Evolutionary conservation across 495 filamentous ascomycete genomes (phyloP), one percentile per base, ranked within the genome.

Genomic region (Aspergillus funiculosus): DNA sequence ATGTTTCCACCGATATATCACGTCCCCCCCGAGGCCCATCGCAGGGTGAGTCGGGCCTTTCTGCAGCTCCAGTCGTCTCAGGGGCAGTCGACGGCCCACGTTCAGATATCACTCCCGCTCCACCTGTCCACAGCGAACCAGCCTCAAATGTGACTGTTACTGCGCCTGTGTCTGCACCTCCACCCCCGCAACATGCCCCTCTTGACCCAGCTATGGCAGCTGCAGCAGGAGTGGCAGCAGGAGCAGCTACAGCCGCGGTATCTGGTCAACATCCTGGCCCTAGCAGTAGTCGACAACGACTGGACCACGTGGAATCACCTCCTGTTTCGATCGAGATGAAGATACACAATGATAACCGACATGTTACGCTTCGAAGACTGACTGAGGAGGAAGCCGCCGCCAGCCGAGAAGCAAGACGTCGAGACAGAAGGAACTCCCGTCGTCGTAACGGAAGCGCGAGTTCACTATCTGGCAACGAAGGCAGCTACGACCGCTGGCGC

Each of bases 321-420:
- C 82, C 87, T 2, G 83, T 87, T 39, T 85, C 80, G 42, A 79
- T 94, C 38, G 88, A 88, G 64, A 74, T 94, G 19, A 83, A 84
- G 60, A 81, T 90, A 68, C 81, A 88, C 63, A 76, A 81, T 40
- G 85, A 94, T 53, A 82, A 85, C 42, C 77, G 82, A 24, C 84
- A 88, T 53, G 82, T 94, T 35, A 94, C 89, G 8, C 72, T 95
- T 14, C 78, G 87, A 17, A 75, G 85, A 20, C 66, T 95, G 9
- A 87, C 83, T 6, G 87, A 91, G 50, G 79, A 88, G 60, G 89
- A 94, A 74, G 83, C 84, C 3, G 81, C 79, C 8, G 77, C 76
- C 9, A 74, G 72, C 32, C 75, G 81, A 29, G 75, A 78, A 48
- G 69, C 73, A 9, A 67, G 76, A 30, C 69, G 78, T 6, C 54